Base-by-base conservation (phyloP, 2,329 filamentous ascomycete species). In the Drechslerella coelobrocha region DNA sequence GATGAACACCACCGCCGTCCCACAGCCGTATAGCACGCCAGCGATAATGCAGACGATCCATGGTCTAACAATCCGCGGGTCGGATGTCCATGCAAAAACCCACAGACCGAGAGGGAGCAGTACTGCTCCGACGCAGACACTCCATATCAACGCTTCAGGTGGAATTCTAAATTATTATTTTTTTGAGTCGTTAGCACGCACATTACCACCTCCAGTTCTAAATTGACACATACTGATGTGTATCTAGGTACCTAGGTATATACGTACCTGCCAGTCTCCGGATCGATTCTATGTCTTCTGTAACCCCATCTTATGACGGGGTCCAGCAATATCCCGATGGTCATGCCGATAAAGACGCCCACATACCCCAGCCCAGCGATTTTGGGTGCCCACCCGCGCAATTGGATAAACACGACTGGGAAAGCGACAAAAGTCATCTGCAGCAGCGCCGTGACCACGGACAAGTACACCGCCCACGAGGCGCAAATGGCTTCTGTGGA, bases 391-490 rank as follows among this genome's bases (percentile, higher is more conserved):
- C 92, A 97, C 69, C 90, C 90, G 17, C 92, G 88, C 65, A 86
- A 79, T 6, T 84, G 77, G 41, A 68, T 21, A 54, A 74, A 76
- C 12, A 76, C 72, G 8, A 76, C 60, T 88, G 82, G 9, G 83
- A 82, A 76, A 95, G 10, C 91, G 14, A 95, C 88, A 80, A 96
- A 96, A 79, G 91, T 95, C 29, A 96, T 86, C 76, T 94, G 94
- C 0, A 97, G 82, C 41, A 96, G 91, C 17, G 87, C 90, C 78
- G 96, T 96, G 34, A 96, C 86, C 39, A 96, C 81, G 0, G 89
- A 85, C 73, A 89, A 85, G 74, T 89, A 89, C 31, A 87, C 78
- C 75, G 89, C 85, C 86, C 86, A 93, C 77, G 87, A 87, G 27
- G 92, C 89, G 81, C 73, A 75, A 61, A 97, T 96, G 0, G 92